A percentile compares a stretch with the other conserved stretches of the same genome.
Evolutionary conservation across 805 yeast species (phyloP).

Genomic region (Wickerhamiella azymoides): DNA sequence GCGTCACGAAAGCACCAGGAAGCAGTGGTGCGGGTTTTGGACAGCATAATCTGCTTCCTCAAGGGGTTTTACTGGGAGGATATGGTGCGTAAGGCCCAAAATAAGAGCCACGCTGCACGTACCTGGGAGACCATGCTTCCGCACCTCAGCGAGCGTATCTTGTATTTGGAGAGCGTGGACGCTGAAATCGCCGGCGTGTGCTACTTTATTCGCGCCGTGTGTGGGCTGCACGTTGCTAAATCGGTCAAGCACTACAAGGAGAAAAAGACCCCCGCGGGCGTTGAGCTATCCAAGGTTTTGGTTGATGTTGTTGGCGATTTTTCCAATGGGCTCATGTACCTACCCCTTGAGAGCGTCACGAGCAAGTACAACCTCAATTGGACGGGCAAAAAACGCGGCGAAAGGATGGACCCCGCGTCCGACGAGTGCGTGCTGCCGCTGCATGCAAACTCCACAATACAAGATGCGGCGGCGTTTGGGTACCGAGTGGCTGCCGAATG

Average conservation of each 20-base stretch:
- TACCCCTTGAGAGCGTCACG: slow-evolving; percentile 16
- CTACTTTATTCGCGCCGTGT: slow-evolving; percentile 23
- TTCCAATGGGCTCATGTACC: slow-evolving; percentile 18
- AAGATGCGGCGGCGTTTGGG: slow-evolving; percentile 31
- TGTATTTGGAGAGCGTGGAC: slow-evolving; percentile 17
- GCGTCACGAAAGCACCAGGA: slow-evolving; percentile 18
- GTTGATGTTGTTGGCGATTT: slow-evolving; percentile 20
- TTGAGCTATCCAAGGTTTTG: background rate
- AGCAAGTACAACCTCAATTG: slow-evolving; percentile 17
- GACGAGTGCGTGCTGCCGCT: slow-evolving; percentile 27
- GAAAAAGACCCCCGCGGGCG: background rate
- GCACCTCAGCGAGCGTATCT: slow-evolving; percentile 22
- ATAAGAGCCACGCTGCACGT: slow-evolving; percentile 20
- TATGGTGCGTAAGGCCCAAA: slow-evolving; percentile 21
- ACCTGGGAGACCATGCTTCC: slow-evolving; percentile 28
- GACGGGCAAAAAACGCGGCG: slow-evolving; percentile 14
- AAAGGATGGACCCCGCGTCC: slow-evolving; percentile 23
- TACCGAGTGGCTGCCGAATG: slow-evolving; percentile 26
- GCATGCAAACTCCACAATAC: slow-evolving; percentile 26
- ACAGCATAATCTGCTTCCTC: slow-evolving; percentile 29
- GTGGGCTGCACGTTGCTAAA: background rate
- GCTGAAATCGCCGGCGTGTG: slow-evolving; percentile 22
- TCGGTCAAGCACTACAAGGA: background rate
- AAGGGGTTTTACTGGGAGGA: slow-evolving; percentile 30
- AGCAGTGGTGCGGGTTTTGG: slow-evolving; percentile 28